Percentiles rank a stretch among this genome's conserved stretches.
These are phyloP conservation scores for Kodamaea sagamina DNA, from an alignment of 805 yeast genomes.

Conservation along the genomic window DNA sequence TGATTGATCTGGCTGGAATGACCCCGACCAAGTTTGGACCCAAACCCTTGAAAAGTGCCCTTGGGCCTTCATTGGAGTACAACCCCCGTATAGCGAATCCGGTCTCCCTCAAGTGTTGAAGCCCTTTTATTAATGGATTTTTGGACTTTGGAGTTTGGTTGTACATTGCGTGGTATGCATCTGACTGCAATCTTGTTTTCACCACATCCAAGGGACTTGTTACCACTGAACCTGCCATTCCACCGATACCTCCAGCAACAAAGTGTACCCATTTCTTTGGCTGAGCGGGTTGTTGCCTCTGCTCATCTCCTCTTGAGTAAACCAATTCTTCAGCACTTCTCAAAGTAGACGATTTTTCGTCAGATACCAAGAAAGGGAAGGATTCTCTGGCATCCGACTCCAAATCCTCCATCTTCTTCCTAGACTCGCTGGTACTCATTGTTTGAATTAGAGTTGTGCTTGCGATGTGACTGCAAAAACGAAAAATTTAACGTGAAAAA, in stretches of 20 bases:
- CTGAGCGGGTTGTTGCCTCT: slow-evolving; percentile 3
- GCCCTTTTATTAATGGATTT: slow-evolving; percentile 45
- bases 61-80: slow-evolving; percentile 73
- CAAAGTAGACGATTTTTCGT: slow-evolving; percentile 63
- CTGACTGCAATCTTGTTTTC: slow-evolving; percentile 91
- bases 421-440: slow-evolving; percentile 12
- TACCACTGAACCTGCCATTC: slow-evolving; percentile 94
- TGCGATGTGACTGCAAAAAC: slow-evolving; percentile 2
- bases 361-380: slow-evolving; percentile 63
- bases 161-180: slow-evolving; percentile 66
- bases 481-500: slow-evolving; percentile 1
- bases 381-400: slow-evolving; percentile 61
- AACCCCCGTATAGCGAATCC: slow-evolving; percentile 68
- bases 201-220: slow-evolving; percentile 97
- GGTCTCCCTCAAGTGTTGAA: slow-evolving; percentile 81
- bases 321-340: slow-evolving; percentile 38
- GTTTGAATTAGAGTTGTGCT: slow-evolving; percentile 5
- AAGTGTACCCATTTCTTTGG: slow-evolving; percentile 66
- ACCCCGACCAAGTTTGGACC: slow-evolving; percentile 98
- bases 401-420: slow-evolving; percentile 24
- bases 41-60: slow-evolving; percentile 88
- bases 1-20: slow-evolving; percentile 95
- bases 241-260: slow-evolving; percentile 92
- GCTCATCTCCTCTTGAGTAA: slow-evolving; percentile 14
- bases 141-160: slow-evolving; percentile 45